A percentile compares a stretch with the other conserved stretches of the same genome.
These are phyloP conservation scores for Dothistroma septosporum DNA, from an alignment of 2,329 filamentous ascomycete species.

Conservation along the genomic window DNA sequence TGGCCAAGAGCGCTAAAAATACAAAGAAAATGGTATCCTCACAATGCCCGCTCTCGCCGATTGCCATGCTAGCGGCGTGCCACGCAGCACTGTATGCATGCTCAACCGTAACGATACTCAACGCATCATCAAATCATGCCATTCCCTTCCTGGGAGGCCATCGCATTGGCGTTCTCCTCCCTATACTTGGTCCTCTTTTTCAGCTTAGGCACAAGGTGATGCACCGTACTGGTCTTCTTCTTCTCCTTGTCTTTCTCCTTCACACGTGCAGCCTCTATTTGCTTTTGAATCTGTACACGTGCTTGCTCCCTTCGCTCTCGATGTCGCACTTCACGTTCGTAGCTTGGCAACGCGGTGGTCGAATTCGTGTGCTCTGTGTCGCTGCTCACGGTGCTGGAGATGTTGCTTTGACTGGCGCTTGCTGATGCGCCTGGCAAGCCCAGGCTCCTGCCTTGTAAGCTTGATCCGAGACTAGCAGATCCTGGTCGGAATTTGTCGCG, in stretches of 20 bases:
- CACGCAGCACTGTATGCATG: neutral
- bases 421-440: conserved; percentile 20
- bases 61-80: neutral
- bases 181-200: conserved; percentile 34
- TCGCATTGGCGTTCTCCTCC: conserved; percentile 21
- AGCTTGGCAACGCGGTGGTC: conserved; percentile 34
- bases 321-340: conserved; percentile 33
- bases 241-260: conserved; percentile 35
- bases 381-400: conserved; percentile 32
- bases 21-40: neutral
- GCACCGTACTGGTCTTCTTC: conserved; percentile 35
- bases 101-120: neutral
- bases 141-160: neutral
- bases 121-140: conserved; percentile 7
- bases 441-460: conserved; percentile 21
- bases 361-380: conserved; percentile 29
- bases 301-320: conserved; percentile 31
- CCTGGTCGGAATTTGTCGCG: conserved; percentile 20
- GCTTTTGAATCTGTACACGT: conserved; percentile 32
- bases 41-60: neutral
- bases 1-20: neutral
- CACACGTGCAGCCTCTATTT: conserved; percentile 30
- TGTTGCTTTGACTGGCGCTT: conserved; percentile 29
- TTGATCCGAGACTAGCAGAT: conserved; percentile 23
- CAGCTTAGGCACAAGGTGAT: conserved; percentile 37